Evolutionary conservation across 495 filamentous ascomycete genomes (phyloP).

Genomic region (Podospora appendiculata): DNA sequence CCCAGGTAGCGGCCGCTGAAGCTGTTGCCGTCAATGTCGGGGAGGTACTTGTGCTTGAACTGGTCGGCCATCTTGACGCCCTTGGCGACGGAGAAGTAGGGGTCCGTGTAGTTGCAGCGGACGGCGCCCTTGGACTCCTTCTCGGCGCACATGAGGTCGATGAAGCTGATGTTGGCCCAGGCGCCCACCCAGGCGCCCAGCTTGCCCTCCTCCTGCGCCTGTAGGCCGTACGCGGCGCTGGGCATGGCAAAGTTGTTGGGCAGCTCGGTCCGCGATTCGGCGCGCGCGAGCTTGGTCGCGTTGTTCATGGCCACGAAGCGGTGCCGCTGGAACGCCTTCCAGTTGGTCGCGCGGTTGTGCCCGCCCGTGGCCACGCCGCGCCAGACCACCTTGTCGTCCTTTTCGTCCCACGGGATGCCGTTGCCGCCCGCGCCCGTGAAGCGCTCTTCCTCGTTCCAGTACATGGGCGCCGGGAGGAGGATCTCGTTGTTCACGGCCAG

Average conservation of each 20-base stretch:
- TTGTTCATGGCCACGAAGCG: slow-evolving; percentile 68
- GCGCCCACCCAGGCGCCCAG: slow-evolving; percentile 30
- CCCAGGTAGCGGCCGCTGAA: slow-evolving; percentile 66
- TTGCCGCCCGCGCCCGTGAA: slow-evolving; percentile 54
- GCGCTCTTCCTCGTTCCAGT: slow-evolving; percentile 60
- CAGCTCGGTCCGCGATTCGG: slow-evolving; percentile 18
- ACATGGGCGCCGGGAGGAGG: slow-evolving; percentile 70
- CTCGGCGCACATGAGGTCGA: slow-evolving; percentile 32
- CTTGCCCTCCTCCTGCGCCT: slow-evolving; percentile 9
- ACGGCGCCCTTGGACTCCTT: slow-evolving; percentile 14
- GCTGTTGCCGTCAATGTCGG: slow-evolving; percentile 66
- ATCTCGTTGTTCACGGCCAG: slow-evolving; percentile 75
- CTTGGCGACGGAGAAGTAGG: slow-evolving; percentile 31
- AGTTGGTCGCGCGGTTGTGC: slow-evolving; percentile 53
- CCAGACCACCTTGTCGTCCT: slow-evolving; percentile 54
- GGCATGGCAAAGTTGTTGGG: slow-evolving; percentile 32
- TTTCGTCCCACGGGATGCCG: slow-evolving; percentile 45
- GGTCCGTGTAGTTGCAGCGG: slow-evolving; percentile 41
- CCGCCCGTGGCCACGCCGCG: slow-evolving; percentile 65
- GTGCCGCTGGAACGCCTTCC: slow-evolving; percentile 64
- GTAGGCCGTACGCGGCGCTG: slow-evolving; percentile 26
- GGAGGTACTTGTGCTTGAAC: slow-evolving; percentile 31
- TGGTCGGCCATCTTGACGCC: slow-evolving; percentile 30
- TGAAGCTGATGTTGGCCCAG: slow-evolving; percentile 34
- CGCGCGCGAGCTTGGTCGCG: slow-evolving; percentile 43